Evolutionary conservation across 257 asterid genomes (phyloP).

Genomic region (Solanum megistacrolobum): DNA sequence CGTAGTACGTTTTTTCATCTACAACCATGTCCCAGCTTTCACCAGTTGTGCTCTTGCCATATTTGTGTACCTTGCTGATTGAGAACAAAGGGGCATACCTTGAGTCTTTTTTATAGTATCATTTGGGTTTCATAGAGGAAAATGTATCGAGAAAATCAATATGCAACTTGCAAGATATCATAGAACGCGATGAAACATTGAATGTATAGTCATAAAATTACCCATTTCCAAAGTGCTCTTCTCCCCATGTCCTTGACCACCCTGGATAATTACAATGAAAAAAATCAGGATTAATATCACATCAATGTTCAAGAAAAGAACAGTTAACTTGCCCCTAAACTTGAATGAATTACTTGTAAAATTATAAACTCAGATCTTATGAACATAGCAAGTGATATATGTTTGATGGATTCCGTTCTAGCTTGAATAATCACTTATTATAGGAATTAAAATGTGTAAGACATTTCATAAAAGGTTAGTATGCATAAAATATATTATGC

Average conservation of each 20-base stretch:
- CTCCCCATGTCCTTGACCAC: constrained; percentile 99
- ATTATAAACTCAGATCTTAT: background rate
- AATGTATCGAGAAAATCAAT: background rate
- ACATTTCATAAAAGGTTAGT: background rate
- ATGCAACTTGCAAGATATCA: background rate
- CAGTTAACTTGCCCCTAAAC: background rate
- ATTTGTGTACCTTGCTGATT: constrained; percentile 95
- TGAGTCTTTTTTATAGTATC: background rate
- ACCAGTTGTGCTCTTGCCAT: constrained; percentile 90
- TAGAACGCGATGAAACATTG: background rate
- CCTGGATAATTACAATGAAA: constrained; percentile 26
- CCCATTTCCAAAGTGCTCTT: constrained; percentile 99
- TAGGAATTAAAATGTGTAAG: background rate
- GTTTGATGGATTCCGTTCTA: background rate
- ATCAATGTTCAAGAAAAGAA: background rate
- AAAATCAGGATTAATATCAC: background rate
- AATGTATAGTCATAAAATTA: constrained; percentile 19
- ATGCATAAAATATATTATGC: background rate
- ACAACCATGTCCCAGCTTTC: constrained; percentile 97
- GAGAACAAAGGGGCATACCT: background rate
- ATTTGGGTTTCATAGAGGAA: background rate
- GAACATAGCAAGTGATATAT: background rate
- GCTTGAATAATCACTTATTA: background rate
- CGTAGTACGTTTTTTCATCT: constrained; percentile 89
- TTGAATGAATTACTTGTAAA: background rate